These are phyloP conservation scores for Arctium minus DNA, from an alignment of 129 eudicot species.

Conservation along the genomic window DNA sequence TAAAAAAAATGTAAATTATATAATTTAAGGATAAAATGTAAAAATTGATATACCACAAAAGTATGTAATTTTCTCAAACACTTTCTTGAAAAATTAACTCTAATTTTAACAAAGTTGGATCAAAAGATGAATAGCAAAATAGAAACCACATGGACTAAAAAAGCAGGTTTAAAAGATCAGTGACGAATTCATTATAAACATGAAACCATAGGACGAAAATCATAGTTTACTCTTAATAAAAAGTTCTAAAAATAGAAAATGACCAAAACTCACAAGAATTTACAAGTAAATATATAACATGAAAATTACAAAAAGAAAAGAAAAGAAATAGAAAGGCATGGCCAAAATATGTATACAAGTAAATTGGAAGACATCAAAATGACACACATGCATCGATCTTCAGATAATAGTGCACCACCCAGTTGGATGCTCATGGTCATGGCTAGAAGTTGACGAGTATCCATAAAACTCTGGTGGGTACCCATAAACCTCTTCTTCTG, in stretches of 20 bases:
- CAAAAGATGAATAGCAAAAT: too few relatives aligned
- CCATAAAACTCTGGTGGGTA: conserved; percentile 10
- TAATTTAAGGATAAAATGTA: too few relatives aligned
- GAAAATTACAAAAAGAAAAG: not conserved
- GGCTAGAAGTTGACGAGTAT: not conserved
- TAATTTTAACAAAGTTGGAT: too few relatives aligned
- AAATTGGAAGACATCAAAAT: not conserved
- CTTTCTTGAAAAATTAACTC: too few relatives aligned
- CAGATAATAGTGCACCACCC: conserved; percentile 16
- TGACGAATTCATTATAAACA: too few relatives aligned
- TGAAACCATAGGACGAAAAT: too few relatives aligned
- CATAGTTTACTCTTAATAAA: too few relatives aligned
- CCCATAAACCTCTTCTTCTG: conserved; percentile 7
- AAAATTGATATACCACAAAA: too few relatives aligned
- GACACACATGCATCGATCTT: not conserved
- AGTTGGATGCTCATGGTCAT: not conserved
- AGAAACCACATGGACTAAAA: too few relatives aligned
- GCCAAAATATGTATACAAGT: not conserved
- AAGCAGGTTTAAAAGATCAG: too few relatives aligned
- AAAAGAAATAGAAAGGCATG: not conserved
- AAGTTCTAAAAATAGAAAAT: not conserved
- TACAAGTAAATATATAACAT: not conserved
- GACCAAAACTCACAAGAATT: not conserved
- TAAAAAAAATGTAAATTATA: too few relatives aligned
- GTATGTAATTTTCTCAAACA: too few relatives aligned